These are phyloP conservation scores for Eryngium alpinum DNA, from an alignment of 140 eudicot species.

Conservation along the genomic window DNA sequence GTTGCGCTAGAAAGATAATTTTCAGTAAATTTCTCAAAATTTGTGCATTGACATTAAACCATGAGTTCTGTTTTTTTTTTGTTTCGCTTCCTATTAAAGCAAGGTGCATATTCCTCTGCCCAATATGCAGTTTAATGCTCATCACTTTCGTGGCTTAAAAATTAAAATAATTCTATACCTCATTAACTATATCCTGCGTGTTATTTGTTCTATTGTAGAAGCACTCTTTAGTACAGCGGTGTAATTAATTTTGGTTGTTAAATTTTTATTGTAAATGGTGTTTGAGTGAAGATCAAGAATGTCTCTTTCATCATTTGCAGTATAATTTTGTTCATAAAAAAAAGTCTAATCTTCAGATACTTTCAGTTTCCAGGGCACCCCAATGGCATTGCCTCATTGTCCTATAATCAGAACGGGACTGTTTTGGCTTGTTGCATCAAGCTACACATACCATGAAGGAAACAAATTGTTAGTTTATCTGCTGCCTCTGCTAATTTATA, in stretches of 20 bases:
- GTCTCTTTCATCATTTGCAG: background rate
- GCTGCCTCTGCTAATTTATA: background rate
- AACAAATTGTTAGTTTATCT: slow-evolving; percentile 53
- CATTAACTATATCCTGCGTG: background rate
- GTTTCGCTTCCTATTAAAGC: background rate
- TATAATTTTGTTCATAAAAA: background rate
- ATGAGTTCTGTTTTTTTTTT: background rate
- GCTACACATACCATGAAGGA: slow-evolving; percentile 75
- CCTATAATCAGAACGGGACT: slow-evolving; percentile 57
- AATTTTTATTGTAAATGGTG: background rate
- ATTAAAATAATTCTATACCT: background rate
- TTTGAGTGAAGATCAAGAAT: background rate
- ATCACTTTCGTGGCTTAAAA: background rate
- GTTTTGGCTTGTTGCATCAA: slow-evolving; percentile 86
- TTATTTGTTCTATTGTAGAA: background rate
- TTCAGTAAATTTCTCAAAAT: background rate
- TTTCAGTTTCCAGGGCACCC: slow-evolving; percentile 71
- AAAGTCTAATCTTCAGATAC: slow-evolving; percentile 11
- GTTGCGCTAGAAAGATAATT: background rate
- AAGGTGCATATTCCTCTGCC: background rate
- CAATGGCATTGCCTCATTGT: slow-evolving; percentile 71
- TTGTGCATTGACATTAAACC: background rate
- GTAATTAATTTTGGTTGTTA: background rate
- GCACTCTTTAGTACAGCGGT: background rate
- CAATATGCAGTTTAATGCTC: background rate